Percentiles rank a stretch among this genome's conserved stretches.
Evolutionary conservation across 345 rosid species (phyloP).

Genomic region (Rubroshorea leprosula): DNA sequence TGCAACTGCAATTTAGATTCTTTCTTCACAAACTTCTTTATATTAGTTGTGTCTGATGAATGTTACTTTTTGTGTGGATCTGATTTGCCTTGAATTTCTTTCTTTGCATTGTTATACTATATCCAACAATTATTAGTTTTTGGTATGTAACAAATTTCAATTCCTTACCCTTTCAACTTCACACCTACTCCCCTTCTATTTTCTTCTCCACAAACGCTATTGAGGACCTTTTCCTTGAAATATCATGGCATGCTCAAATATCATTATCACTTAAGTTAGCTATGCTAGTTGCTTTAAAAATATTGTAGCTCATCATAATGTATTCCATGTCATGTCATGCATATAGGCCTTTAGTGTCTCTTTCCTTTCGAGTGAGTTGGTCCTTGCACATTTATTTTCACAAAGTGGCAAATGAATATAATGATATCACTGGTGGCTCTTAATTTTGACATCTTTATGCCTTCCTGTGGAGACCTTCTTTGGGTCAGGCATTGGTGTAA

Average conservation of each 20-base stretch:
- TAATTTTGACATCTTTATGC: too few species aligned
- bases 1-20: neutral
- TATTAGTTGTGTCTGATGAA: neutral
- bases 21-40: neutral
- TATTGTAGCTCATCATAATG: too few species aligned
- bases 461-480: too few species aligned
- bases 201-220: neutral
- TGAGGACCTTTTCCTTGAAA: neutral
- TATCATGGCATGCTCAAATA: neutral
- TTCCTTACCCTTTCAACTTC: neutral
- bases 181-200: too few species aligned
- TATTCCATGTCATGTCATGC: too few species aligned
- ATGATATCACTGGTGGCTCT: too few species aligned
- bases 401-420: neutral
- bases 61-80: neutral
- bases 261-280: neutral
- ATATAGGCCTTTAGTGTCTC: neutral
- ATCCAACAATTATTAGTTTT: neutral
- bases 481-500: too few species aligned
- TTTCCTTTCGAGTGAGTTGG: neutral
- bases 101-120: neutral
- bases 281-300: neutral
- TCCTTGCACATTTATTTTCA: too few species aligned
- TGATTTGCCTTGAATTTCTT: neutral
- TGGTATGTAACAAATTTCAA: neutral